These are phyloP conservation scores for Chalciporus pseudorubinellus DNA, from an alignment of 768 basidiomycete genomes.

Conservation along the genomic window DNA sequence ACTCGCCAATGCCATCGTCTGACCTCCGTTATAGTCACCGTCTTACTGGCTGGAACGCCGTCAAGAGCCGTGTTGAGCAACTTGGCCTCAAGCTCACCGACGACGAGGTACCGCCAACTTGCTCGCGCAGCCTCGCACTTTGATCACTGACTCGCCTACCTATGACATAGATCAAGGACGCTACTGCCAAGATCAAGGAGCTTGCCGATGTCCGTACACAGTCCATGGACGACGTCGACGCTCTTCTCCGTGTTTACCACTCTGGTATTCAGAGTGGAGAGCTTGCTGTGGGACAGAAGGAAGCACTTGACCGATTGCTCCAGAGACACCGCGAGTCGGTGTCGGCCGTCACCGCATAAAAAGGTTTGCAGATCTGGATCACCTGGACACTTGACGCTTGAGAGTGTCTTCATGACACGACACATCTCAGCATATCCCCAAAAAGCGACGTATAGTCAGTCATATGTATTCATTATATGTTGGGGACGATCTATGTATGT, in stretches of 20 bases:
- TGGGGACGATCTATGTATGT: constrained; percentile 3
- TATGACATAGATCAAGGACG: constrained; percentile 85
- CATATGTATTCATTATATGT: constrained; percentile 15
- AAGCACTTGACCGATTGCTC: constrained; percentile 83
- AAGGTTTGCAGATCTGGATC: background rate
- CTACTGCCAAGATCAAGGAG: constrained; percentile 99
- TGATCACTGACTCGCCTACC: constrained; percentile 4
- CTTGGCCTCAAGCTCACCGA: constrained; percentile 87
- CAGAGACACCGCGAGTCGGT: constrained; percentile 61
- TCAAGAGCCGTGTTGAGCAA: constrained; percentile 99
- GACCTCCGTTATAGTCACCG: constrained; percentile 59
- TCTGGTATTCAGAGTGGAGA: constrained; percentile 89
- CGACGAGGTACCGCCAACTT: constrained; percentile 57
- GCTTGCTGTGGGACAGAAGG: constrained; percentile 91
- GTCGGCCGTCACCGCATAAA: constrained; percentile 11
- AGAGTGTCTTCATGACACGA: too few relatives aligned
- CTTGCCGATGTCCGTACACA: constrained; percentile 97
- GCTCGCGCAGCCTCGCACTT: background rate
- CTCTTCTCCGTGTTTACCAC: constrained; percentile 93
- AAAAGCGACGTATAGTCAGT: constrained; percentile 22
- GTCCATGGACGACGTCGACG: constrained; percentile 99
- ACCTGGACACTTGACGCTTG: background rate
- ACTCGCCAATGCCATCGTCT: background rate
- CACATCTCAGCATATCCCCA: background rate
- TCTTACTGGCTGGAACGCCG: constrained; percentile 98